These are phyloP conservation scores for Xylaria flabelliformis DNA, from an alignment of 495 filamentous ascomycete genomes.

Conservation along the genomic window DNA sequence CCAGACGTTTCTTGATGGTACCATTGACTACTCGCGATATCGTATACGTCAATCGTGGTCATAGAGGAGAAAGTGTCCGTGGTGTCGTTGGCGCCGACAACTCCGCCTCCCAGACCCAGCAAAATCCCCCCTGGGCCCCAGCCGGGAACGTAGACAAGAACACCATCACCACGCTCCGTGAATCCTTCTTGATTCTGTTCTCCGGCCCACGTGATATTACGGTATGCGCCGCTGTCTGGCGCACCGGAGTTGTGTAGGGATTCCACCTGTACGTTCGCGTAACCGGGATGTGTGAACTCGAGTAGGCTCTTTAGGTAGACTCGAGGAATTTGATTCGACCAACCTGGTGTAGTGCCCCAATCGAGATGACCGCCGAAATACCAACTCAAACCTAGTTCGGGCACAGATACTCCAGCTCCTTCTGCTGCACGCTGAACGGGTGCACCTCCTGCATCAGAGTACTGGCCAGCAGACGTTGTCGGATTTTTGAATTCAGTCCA, in stretches of 20 bases:
- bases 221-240: slow-evolving; percentile 61
- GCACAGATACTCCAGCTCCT: slow-evolving; percentile 71
- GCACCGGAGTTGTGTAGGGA: slow-evolving; percentile 58
- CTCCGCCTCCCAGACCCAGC: slow-evolving; percentile 71
- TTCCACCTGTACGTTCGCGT: slow-evolving; percentile 62
- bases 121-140: slow-evolving; percentile 73
- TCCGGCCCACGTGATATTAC: slow-evolving; percentile 75
- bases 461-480: slow-evolving; percentile 62
- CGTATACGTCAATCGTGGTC: slow-evolving; percentile 76
- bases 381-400: slow-evolving; percentile 70
- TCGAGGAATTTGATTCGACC: slow-evolving; percentile 64
- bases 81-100: slow-evolving; percentile 42
- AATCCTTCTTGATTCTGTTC: slow-evolving; percentile 68
- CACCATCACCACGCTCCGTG: slow-evolving; percentile 72
- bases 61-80: slow-evolving; percentile 68
- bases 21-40: slow-evolving; percentile 78
- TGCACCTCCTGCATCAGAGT: slow-evolving; percentile 57
- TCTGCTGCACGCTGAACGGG: slow-evolving; percentile 70
- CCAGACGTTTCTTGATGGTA: slow-evolving; percentile 76
- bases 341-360: slow-evolving; percentile 69
- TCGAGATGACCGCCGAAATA: slow-evolving; percentile 82
- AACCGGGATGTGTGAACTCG: slow-evolving; percentile 76
- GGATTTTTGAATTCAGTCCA: slow-evolving; percentile 68
- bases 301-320: slow-evolving; percentile 74
- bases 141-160: slow-evolving; percentile 73